These are phyloP conservation scores for Rhodamnia argentea DNA, from an alignment of 345 rosid species.

Conservation along the genomic window DNA sequence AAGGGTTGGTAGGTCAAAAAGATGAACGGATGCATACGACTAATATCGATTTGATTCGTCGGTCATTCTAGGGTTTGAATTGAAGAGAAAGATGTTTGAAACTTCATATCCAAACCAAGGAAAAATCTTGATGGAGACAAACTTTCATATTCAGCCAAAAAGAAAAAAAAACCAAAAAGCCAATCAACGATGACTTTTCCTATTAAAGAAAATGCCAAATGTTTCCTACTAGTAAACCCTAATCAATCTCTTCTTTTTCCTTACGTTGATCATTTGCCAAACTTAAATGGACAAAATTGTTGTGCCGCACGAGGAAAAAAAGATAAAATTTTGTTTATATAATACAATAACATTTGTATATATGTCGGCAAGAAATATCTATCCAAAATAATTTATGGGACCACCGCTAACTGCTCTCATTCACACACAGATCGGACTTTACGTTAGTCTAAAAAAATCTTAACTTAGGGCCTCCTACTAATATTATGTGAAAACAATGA, in stretches of 20 bases:
- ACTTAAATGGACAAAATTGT: not conserved
- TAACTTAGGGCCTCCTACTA: too few relatives aligned
- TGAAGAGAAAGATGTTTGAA: not conserved
- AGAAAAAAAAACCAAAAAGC: not conserved
- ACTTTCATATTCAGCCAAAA: not conserved
- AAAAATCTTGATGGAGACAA: not conserved
- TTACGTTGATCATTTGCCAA: not conserved
- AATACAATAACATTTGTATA: not conserved
- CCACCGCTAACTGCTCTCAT: rapidly evolving
- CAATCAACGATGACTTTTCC: not conserved
- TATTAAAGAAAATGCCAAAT: not conserved
- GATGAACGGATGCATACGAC: not conserved
- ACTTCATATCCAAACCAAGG: not conserved
- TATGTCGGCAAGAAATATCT: not conserved
- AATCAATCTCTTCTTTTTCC: not conserved
- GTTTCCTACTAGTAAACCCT: not conserved
- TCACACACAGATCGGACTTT: not conserved
- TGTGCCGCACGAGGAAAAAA: not conserved
- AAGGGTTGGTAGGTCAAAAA: not conserved
- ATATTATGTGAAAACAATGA: too few relatives aligned
- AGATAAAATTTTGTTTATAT: not conserved
- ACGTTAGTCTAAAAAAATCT: not conserved
- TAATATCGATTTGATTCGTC: not conserved
- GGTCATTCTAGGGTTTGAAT: not conserved
- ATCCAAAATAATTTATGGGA: not conserved